A percentile compares a stretch with the other conserved stretches of the same genome.
These are phyloP conservation scores for Phytopythium aichiense DNA, from an alignment of 352 stramenopile genomes.

Conservation along the genomic window DNA sequence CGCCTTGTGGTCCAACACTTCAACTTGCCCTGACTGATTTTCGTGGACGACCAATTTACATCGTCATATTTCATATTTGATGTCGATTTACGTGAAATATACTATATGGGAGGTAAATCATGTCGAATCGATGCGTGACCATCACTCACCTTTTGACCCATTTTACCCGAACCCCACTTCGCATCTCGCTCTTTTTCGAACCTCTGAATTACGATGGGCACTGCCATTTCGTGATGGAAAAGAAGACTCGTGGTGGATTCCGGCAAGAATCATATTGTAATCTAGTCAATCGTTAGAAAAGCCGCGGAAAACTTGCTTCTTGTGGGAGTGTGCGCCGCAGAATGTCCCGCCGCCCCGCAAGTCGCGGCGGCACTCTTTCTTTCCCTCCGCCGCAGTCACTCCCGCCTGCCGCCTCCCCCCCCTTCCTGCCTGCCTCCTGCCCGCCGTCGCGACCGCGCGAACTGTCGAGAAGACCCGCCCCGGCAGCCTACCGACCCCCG, in stretches of 20 bases:
- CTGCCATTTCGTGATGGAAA: too few relatives aligned
- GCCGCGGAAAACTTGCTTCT: too few relatives aligned
- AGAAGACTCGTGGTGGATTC: too few relatives aligned
- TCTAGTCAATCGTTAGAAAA: too few relatives aligned
- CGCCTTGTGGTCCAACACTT: too few relatives aligned
- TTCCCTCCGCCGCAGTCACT: neutral
- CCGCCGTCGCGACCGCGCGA: slow-evolving; percentile 4
- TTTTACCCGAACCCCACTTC: slow-evolving; percentile 1
- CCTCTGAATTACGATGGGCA: neutral
- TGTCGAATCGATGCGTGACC: neutral
- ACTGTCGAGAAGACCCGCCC: slow-evolving; percentile 6
- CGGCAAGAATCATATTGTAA: too few relatives aligned
- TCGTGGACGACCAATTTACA: too few relatives aligned
- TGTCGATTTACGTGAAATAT: too few relatives aligned
- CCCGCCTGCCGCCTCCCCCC: neutral
- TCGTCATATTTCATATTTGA: too few relatives aligned
- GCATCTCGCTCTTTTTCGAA: neutral
- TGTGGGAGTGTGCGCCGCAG: too few relatives aligned
- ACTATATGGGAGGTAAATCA: too few relatives aligned
- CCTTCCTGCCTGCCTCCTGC: neutral
- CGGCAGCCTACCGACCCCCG: slow-evolving; percentile 3
- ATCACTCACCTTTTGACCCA: neutral
- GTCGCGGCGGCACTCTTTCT: neutral
- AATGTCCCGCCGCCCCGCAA: neutral
- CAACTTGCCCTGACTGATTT: too few relatives aligned